Evolutionary conservation across 225 moss, liverwort and hornwort genomes (phyloP).

Genomic region (Takakia lepidozioides): DNA sequence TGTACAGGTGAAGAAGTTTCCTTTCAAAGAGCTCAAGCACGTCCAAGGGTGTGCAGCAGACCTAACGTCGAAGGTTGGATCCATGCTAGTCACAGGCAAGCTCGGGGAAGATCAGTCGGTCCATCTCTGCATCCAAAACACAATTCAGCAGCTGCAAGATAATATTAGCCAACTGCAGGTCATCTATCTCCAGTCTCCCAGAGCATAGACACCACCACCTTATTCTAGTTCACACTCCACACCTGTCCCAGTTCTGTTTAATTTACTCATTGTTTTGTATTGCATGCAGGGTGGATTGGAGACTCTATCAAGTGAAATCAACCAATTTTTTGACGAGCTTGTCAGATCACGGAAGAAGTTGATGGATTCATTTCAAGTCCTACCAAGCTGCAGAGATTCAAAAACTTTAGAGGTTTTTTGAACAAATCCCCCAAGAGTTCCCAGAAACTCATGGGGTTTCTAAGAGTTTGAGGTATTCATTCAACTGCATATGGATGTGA

Average conservation of each 20-base stretch:
- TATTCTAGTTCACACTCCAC: too few relatives aligned
- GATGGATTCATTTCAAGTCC: slow-evolving; percentile 26
- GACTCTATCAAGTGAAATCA: slow-evolving; percentile 30
- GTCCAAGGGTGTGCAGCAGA: slow-evolving; percentile 12
- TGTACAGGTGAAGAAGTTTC: slow-evolving; percentile 1
- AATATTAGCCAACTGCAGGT: slow-evolving; percentile 23
- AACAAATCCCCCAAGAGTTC: too few relatives aligned
- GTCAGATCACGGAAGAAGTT: slow-evolving; percentile 35
- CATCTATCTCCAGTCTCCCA: too few relatives aligned
- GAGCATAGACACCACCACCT: too few relatives aligned
- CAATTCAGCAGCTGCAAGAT: slow-evolving; percentile 9
- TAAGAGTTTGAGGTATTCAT: too few relatives aligned
- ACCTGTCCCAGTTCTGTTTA: too few relatives aligned
- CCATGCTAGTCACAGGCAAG: not conserved
- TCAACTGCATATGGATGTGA: too few relatives aligned
- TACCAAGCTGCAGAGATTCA: too few relatives aligned
- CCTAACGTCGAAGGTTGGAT: slow-evolving; percentile 11
- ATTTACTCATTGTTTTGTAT: too few relatives aligned
- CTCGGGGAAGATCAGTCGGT: not conserved
- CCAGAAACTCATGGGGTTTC: too few relatives aligned
- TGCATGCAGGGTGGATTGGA: slow-evolving; percentile 18
- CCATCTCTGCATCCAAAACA: slow-evolving; percentile 2
- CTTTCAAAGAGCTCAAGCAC: slow-evolving; percentile 30
- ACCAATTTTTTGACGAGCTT: slow-evolving; percentile 32
- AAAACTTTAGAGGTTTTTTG: too few relatives aligned